A percentile compares a stretch with the other conserved stretches of the same genome.
Conservation (phyloP, 495 filamentous ascomycete species). For the Penicillium goetzii region DNA sequence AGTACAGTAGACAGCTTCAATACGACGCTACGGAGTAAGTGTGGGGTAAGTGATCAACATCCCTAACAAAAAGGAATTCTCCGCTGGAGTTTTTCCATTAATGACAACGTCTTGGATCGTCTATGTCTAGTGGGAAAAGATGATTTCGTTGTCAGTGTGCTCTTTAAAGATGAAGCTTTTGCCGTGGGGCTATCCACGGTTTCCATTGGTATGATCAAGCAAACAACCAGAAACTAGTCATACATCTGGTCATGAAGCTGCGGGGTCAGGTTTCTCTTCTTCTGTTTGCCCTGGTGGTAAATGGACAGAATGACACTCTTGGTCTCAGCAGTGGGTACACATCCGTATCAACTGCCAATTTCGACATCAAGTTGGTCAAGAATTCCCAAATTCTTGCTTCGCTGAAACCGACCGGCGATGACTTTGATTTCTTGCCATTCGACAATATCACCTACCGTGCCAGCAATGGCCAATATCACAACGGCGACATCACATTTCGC, state of each 20-base stretch:
- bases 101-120: background rate
- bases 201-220: background rate
- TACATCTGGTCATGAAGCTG: slow-evolving; percentile 8
- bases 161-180: background rate
- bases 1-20: slow-evolving; percentile 5
- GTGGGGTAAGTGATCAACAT: slow-evolving; percentile 15
- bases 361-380: slow-evolving; percentile 41
- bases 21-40: slow-evolving; percentile 19
- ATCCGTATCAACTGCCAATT: slow-evolving; percentile 40
- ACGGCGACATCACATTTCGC: slow-evolving; percentile 55
- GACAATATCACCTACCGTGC: slow-evolving; percentile 44
- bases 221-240: background rate
- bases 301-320: slow-evolving; percentile 24
- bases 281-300: slow-evolving; percentile 11
- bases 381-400: slow-evolving; percentile 44
- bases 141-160: background rate
- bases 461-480: slow-evolving; percentile 54
- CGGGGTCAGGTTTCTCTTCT: background rate
- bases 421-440: slow-evolving; percentile 55
- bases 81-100: slow-evolving; percentile 15
- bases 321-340: slow-evolving; percentile 41
- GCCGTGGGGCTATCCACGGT: background rate
- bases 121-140: background rate
- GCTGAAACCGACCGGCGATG: slow-evolving; percentile 36
- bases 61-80: slow-evolving; percentile 3